These are phyloP conservation scores for Triticum monococcum DNA, from an alignment of 176 grass and related monocot species.

Conservation along the genomic window DNA sequence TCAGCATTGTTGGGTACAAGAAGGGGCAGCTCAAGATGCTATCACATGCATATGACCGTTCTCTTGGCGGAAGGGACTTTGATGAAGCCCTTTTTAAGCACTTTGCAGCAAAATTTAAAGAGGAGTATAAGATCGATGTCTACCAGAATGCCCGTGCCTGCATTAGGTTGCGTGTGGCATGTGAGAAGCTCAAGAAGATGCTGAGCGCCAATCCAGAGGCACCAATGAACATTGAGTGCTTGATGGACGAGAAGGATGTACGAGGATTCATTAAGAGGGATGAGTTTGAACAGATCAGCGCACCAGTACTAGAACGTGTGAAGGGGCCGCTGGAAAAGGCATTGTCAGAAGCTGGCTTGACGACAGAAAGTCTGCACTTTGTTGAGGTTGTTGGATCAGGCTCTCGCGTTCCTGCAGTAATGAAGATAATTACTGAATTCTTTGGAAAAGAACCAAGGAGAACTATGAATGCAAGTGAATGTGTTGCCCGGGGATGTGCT, in stretches of 20 bases:
- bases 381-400: conserved; percentile 96
- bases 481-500: conserved; percentile 81
- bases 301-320: conserved; percentile 66
- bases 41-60: conserved; percentile 71
- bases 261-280: conserved; percentile 79
- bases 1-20: conserved; percentile 71
- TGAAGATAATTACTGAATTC: conserved; percentile 79
- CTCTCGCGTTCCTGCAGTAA: conserved; percentile 80
- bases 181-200: conserved; percentile 89
- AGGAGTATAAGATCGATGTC: conserved; percentile 87
- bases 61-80: conserved; percentile 83
- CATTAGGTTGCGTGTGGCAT: conserved; percentile 65
- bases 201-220: conserved; percentile 85
- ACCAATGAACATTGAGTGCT: conserved; percentile 78
- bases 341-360: conserved; percentile 68
- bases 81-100: conserved; percentile 81
- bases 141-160: conserved; percentile 86
- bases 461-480: conserved; percentile 92
- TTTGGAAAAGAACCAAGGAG: conserved; percentile 86
- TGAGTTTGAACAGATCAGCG: conserved; percentile 74
- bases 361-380: conserved; percentile 60
- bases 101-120: conserved; percentile 77
- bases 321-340: conserved; percentile 75
- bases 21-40: conserved; percentile 89
- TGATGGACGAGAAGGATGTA: conserved; percentile 99